These are phyloP conservation scores for Helicocarpus griseus DNA, from an alignment of 2,329 filamentous ascomycete genomes.

Conservation along the genomic window DNA sequence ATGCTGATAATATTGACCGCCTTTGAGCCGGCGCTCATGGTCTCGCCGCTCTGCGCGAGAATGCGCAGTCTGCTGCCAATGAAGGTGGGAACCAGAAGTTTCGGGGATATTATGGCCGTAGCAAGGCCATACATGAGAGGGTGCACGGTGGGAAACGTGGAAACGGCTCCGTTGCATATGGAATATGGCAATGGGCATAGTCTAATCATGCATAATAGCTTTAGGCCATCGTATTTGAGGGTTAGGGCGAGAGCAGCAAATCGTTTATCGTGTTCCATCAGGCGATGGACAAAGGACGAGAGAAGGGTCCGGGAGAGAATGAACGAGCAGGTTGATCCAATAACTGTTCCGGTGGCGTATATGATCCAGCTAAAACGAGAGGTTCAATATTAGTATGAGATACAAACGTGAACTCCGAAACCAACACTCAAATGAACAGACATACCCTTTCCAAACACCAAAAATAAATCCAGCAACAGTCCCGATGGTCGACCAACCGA, in stretches of 20 bases:
- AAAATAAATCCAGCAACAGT: slow-evolving; percentile 63
- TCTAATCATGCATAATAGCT: slow-evolving; percentile 81
- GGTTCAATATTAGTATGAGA: not conserved
- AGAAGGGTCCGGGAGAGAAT: slow-evolving; percentile 70
- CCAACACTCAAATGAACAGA: slow-evolving; percentile 44
- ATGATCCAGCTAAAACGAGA: slow-evolving; percentile 61
- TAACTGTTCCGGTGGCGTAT: slow-evolving; percentile 65
- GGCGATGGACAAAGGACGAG: slow-evolving; percentile 64
- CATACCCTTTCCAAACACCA: slow-evolving; percentile 61
- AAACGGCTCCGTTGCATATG: slow-evolving; percentile 85
- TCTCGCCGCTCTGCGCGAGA: slow-evolving; percentile 71
- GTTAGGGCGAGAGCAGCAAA: slow-evolving; percentile 85
- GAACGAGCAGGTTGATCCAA: slow-evolving; percentile 71
- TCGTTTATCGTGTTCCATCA: slow-evolving; percentile 73
- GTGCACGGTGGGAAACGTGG: slow-evolving; percentile 81
- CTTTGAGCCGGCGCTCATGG: slow-evolving; percentile 72
- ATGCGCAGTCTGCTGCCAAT: slow-evolving; percentile 75
- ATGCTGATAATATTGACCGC: slow-evolving; percentile 79
- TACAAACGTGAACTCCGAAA: slow-evolving; percentile 41
- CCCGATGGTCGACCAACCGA: slow-evolving; percentile 74
- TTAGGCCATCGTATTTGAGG: slow-evolving; percentile 79
- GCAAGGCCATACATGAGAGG: slow-evolving; percentile 68
- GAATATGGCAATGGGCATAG: slow-evolving; percentile 90
- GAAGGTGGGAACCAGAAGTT: slow-evolving; percentile 85
- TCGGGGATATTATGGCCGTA: slow-evolving; percentile 73